Evolutionary conservation across 306 rosid species (phyloP), one percentile per base, ranked within the genome.

Genomic region (Cucurbita ficifolia): DNA sequence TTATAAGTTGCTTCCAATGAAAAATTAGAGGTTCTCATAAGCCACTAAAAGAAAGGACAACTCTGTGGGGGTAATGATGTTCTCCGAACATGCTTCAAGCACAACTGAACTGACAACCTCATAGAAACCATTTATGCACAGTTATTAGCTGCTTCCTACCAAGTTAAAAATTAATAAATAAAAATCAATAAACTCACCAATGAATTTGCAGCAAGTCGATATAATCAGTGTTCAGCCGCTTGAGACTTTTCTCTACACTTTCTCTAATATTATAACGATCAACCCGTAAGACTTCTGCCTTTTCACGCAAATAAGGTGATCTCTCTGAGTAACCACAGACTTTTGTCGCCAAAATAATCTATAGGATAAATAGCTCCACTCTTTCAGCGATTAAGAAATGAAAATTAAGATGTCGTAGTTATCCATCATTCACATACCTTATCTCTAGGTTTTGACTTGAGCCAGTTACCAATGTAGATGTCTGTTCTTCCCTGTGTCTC

Each of bases 221-320:
- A 88, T 94, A 89, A 74, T 94, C 97, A 72, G 96, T 90, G 76
- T 88, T 88, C 18, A 94, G 97, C 68, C 95, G 97, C 80, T 85
- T 84, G 8, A 90, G 96, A 77, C 96, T 94, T 83, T 90, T 90
- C 90, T 90, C 98, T 21, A 94, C 98, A 76, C 97, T 89, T 82
- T 89, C 98, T 84, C 54, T 89, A 53, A 94, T 86, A 82, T 94
- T 94, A 62, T 74, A 82, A 79, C 90, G 86, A 81, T 94, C 97
- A 63, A 94, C 98, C 78, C 95, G 85, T 82, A 85, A 78, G 74
- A 86, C 78, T 29, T 77, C 76, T 4, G 88, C 87, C 76, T 87
- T 89, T 64, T 90, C 96, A 19, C 95, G 97, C 74, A 94, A 8
- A 80, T 82, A 82, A 81, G 80, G 40, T 0, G 85, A 7, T 67